These are phyloP conservation scores for Penicillium atrosanguineum DNA, from an alignment of 495 filamentous ascomycete species.

Conservation along the genomic window DNA sequence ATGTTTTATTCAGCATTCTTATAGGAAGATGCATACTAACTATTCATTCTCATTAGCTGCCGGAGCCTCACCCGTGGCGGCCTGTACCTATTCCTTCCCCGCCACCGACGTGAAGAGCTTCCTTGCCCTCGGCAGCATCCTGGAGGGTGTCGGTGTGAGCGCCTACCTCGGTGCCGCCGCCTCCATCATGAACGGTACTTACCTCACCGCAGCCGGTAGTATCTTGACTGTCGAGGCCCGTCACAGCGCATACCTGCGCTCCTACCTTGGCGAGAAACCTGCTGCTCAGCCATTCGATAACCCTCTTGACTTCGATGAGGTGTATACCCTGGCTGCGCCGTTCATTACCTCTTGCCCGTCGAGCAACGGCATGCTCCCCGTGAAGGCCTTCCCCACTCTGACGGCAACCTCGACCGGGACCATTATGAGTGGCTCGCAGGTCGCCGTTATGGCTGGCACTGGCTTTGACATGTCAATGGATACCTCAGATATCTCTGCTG, in stretches of 20 bases:
- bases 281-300: conserved; percentile 57
- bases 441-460: conserved; percentile 12
- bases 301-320: conserved; percentile 54
- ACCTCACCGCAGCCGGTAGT: conserved; percentile 58
- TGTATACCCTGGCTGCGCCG: conserved; percentile 58
- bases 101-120: conserved; percentile 45
- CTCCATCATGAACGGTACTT: conserved; percentile 48
- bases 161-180: conserved; percentile 63
- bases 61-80: conserved; percentile 45
- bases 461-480: conserved; percentile 7
- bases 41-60: conserved; percentile 24
- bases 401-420: conserved; percentile 11
- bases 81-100: conserved; percentile 59
- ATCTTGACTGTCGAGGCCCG: conserved; percentile 63
- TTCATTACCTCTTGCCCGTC: conserved; percentile 59
- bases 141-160: conserved; percentile 55
- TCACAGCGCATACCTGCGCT: conserved; percentile 58
- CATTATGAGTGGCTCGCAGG: conserved; percentile 17
- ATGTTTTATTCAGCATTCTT: not conserved
- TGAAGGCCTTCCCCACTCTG: conserved; percentile 56
- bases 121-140: conserved; percentile 48
- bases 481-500: conserved; percentile 14
- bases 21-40: not conserved
- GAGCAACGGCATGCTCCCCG: conserved; percentile 50
- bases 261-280: conserved; percentile 44